Base-by-base conservation (phyloP, 2,329 filamentous ascomycete species). In the Waltergamsia citrina region DNA sequence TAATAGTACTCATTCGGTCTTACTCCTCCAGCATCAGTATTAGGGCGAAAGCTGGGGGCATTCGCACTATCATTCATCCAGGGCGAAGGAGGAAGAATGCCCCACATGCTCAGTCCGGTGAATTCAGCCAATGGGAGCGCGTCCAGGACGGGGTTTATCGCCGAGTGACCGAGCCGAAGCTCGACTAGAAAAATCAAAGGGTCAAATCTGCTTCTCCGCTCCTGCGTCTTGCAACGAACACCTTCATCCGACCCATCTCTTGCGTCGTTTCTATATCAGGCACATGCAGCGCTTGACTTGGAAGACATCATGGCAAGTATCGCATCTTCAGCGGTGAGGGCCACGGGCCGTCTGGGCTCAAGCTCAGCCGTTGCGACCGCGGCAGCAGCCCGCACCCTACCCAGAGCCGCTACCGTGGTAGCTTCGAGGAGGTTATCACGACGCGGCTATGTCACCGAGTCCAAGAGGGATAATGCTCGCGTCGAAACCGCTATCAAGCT, bases 401-500 rank as follows among this genome's bases (percentile, higher is more conserved):
- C 48, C 36, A 49, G 47, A 36, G 45, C 57, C 34, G 43, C 48
- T 39, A 29, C 50, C 32, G 46, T 51, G 36, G 47, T n/a, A 18
- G 19, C 29, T 15, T 32, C 50, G 39, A 43, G 46, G 19, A 41
- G 40, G 33, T 34, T 41, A n/a, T 33, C 31, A 22, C 61, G 66
- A 48, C 74, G 85, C 53, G 71, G 65, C 48, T 94, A 94, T 70
- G 87, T 94, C 42, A 83, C 85, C 19, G 81, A 88, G 63, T 81
- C 84, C 40, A 86, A 81, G 65, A 71, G 78, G 44, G 78, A 85
- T 47, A 74, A 77, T 57, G 85, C 86, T 33, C 85, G 87, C 54
- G 83, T 94, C 50, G 86, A 94, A 50, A 83, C 81, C 9, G 79
- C 86, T 39, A 88, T 94, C 60, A 84, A 83, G 56, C 69, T 87